phyloP scores from a whole-genome alignment of 768 basidiomycete species.

The Auricularia auricula-judae region DNA sequence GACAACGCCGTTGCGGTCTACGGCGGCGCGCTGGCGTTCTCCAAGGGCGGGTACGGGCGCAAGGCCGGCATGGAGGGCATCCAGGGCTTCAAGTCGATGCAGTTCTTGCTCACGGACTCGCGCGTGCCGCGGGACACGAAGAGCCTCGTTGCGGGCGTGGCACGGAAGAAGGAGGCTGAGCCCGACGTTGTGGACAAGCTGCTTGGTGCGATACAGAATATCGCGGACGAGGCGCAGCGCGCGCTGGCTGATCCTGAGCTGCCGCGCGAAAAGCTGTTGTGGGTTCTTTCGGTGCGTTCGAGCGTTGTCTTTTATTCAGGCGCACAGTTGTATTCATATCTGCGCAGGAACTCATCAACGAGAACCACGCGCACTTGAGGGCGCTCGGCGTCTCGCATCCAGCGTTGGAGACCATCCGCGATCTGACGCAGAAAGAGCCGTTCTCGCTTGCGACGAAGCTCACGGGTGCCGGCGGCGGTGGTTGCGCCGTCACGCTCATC shows the following conservation, averaged over 20 bases:
- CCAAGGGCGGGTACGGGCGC: conserved; percentile 64
- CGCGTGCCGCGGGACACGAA: conserved; percentile 92
- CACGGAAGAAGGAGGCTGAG: conserved; percentile 60
- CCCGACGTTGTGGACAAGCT: conserved; percentile 76
- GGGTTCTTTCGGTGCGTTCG: conserved; percentile 55
- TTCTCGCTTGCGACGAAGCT: conserved; percentile 81
- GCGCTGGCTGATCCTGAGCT: conserved; percentile 65
- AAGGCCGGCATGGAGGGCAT: conserved; percentile 77
- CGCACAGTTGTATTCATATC: conserved; percentile 8
- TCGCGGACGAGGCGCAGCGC: conserved; percentile 72
- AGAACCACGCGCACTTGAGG: conserved; percentile 82
- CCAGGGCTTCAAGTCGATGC: conserved; percentile 82
- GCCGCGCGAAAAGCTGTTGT: conserved; percentile 51
- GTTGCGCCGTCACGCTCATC: conserved; percentile 92
- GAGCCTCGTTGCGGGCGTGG: conserved; percentile 84
- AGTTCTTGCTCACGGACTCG: conserved; percentile 87
- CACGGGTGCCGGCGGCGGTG: conserved; percentile 96
- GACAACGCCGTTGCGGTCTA: conserved; percentile 91
- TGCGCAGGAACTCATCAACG: conserved; percentile 61
- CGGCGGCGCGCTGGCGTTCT: conserved; percentile 88
- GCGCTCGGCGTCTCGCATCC: conserved; percentile 88
- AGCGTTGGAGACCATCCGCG: conserved; percentile 67
- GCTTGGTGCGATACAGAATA: conserved; percentile 69
- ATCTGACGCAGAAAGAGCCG: conserved; percentile 50
- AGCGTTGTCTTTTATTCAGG: conserved; percentile 3